Evolutionary conservation across 441 rosid genomes (phyloP), one percentile per base, ranked within the genome.

Genomic region (Oxalis stricta): DNA sequence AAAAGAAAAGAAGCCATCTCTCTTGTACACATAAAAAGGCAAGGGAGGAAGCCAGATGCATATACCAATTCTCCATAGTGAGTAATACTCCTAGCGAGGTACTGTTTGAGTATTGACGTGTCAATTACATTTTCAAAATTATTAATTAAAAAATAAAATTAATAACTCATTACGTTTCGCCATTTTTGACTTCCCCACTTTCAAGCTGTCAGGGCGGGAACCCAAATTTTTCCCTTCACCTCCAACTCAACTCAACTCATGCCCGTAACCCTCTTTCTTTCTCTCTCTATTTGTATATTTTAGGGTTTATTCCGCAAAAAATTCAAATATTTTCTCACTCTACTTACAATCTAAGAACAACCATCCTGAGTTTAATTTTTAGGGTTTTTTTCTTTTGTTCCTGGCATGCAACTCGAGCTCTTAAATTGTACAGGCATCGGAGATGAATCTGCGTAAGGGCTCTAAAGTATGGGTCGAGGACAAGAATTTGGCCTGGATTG

Each of bases 391-490:
- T 2, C 12, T 47, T 32, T 6, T 7, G n/a, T n/a, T n/a, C n/a
- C n/a, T n/a, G n/a, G n/a, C n/a, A n/a, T 26, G 31, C 31, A 26
- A 30, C 1, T 17, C 15, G 17, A 4, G 6, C 41, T 22, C 24
- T 58, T 22, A 19, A 29, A 4, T 17, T 49, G 54, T 20, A 10
- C 64, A 54, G 75, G 70, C 57, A 18, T 55, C 55, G 39, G 70
- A 50, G 54, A 69, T 66, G 79, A 77, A 50, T 64, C 61, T 72
- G 26, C 87, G 91, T 5, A 72, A 52, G 38, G 96, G 93, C 48
- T 64, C 84, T 11, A 83, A 81, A 61, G 98, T 86, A 21, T 91
- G 93, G 95, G 74, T 59, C 10, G 88, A 77, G 53, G 98, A 91
- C 70, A 73, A 60, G 71, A 55, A 52, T 63, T 68, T 65, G 41